phyloP scores from a whole-genome alignment of 1,284 basidiomycete species.

The Pyrrhoderma noxium region DNA sequence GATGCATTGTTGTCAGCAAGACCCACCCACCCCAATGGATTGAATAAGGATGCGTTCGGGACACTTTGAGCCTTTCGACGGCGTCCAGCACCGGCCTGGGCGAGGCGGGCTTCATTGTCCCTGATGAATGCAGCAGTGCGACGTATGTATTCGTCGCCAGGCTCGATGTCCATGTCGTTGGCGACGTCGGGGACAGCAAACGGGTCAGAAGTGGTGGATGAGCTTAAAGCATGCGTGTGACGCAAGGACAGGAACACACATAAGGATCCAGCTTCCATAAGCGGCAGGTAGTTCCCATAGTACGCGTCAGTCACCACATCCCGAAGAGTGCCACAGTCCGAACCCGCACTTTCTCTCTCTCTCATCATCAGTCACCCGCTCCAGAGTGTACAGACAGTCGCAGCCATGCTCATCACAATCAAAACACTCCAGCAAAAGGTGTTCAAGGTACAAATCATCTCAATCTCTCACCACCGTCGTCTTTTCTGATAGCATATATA shows the following conservation, averaged over 20 bases:
- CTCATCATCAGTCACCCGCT: conserved; percentile 10
- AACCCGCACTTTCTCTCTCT: conserved; percentile 18
- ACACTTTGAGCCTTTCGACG: conserved; percentile 42
- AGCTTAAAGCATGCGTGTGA: not conserved
- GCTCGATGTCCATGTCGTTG: conserved; percentile 48
- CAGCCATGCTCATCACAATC: conserved; percentile 83
- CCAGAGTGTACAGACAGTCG: not conserved
- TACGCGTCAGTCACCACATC: conserved; percentile 11
- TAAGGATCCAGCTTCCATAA: not conserved
- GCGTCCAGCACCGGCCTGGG: conserved; percentile 47
- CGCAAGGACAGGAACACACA: not conserved
- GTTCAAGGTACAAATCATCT: conserved; percentile 46
- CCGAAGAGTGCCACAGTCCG: not conserved
- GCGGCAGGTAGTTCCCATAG: conserved; percentile 3
- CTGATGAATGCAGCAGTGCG: conserved; percentile 62
- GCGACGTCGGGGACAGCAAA: not conserved
- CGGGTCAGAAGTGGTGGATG: not conserved
- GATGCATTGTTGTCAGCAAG: conserved; percentile 30
- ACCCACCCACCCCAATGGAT: conserved; percentile 59
- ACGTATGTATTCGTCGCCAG: conserved; percentile 69
- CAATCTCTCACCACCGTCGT: not conserved
- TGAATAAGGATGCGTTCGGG: conserved; percentile 39
- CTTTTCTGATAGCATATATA: conserved; percentile 4
- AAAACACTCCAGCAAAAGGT: conserved; percentile 92
- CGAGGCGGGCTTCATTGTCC: conserved; percentile 61